phyloP scores from a whole-genome alignment of 129 eudicot species.

The Dittrichia graveolens region DNA sequence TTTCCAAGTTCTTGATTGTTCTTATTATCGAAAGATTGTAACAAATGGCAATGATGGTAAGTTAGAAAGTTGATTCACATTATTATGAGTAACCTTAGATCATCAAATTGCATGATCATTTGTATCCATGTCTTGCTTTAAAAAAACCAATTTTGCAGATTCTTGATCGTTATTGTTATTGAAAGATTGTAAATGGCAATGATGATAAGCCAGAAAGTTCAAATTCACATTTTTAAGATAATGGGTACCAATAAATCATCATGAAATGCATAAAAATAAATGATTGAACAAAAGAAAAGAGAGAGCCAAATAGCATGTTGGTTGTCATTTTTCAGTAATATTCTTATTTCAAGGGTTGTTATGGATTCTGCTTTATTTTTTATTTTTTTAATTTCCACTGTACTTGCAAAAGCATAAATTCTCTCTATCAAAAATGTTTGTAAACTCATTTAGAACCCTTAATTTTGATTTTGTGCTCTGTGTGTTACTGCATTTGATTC shows the following conservation, averaged over 20 bases:
- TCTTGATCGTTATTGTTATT: conserved; percentile 11
- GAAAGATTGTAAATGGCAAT: conserved; percentile 36
- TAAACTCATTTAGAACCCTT: conserved; percentile 39
- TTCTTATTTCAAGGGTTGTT: conserved; percentile 44
- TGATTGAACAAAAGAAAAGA: conserved; percentile 52
- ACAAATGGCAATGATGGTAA: conserved; percentile 36
- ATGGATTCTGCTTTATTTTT: conserved; percentile 43
- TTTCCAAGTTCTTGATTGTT: conserved; percentile 15
- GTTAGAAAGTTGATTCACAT: conserved; percentile 23
- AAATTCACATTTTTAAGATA: conserved; percentile 46
- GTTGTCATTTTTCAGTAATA: conserved; percentile 57
- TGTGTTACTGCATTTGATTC: conserved; percentile 49
- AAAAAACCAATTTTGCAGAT: conserved; percentile 22
- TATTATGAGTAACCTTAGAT: neutral
- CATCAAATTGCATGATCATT: too few species aligned
- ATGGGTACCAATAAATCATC: conserved; percentile 71
- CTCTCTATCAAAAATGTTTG: conserved; percentile 34
- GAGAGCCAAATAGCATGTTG: conserved; percentile 52
- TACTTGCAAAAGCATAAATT: conserved; percentile 58
- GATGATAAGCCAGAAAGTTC: conserved; percentile 36
- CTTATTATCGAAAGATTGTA: conserved; percentile 29
- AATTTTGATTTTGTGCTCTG: conserved; percentile 35
- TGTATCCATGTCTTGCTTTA: neutral
- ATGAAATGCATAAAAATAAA: conserved; percentile 59
- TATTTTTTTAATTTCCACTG: conserved; percentile 35